These are phyloP conservation scores for Spergularia marina DNA, from an alignment of 148 eudicot genomes.

Conservation along the genomic window DNA sequence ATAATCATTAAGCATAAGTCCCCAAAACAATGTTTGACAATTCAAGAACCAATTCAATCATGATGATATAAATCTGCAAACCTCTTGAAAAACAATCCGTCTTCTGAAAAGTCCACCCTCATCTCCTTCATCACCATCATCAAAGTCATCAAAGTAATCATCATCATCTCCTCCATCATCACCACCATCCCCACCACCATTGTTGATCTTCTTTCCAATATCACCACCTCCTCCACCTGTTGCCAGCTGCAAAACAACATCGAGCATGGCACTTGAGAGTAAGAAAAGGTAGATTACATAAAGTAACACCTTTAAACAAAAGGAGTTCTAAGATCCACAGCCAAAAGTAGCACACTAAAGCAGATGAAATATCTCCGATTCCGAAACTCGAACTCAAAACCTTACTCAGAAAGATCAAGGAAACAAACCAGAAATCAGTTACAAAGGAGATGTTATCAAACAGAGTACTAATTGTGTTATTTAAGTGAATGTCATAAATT, in stretches of 20 bases:
- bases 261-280: background rate
- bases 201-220: conserved; percentile 68
- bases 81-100: conserved; percentile 77
- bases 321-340: background rate
- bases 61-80: conserved; percentile 23
- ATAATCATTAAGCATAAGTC: background rate
- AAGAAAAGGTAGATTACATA: background rate
- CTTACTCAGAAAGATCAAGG: too few species aligned
- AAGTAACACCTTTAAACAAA: background rate
- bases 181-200: conserved; percentile 99
- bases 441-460: too few species aligned
- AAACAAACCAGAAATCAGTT: too few species aligned
- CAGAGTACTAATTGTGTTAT: too few species aligned
- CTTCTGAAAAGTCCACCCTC: conserved; percentile 88
- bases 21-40: background rate
- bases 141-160: conserved; percentile 91
- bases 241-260: conserved; percentile 43
- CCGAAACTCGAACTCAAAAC: too few species aligned
- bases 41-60: background rate
- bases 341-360: background rate
- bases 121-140: conserved; percentile 93
- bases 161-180: conserved; percentile 95
- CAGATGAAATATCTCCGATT: background rate
- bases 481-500: too few species aligned
- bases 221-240: conserved; percentile 92